Percentiles rank a stretch among this genome's conserved stretches.
These are phyloP conservation scores for Escovopsis sp. DNA, from an alignment of 2,329 filamentous ascomycete species.

Conservation along the genomic window DNA sequence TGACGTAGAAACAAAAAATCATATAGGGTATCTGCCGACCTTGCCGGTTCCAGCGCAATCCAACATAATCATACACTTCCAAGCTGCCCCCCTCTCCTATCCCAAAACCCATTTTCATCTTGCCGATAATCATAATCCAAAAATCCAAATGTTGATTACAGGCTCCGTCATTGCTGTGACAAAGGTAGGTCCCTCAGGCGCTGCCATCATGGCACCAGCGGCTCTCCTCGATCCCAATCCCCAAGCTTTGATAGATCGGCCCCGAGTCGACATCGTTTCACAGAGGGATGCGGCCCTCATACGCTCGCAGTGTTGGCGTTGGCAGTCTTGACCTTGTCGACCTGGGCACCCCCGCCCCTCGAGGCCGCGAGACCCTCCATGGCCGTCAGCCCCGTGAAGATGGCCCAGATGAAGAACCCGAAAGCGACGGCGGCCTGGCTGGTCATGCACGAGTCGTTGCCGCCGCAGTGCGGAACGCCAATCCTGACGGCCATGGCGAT, in stretches of 20 bases:
- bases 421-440: constrained; percentile 51
- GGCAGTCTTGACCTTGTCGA: constrained; percentile 10
- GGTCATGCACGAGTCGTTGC: constrained; percentile 38
- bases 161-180: too few species aligned
- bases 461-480: constrained; percentile 38
- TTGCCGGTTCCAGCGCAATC: background rate
- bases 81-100: too few species aligned
- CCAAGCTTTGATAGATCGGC: too few species aligned
- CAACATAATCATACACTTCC: background rate
- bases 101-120: too few species aligned
- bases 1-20: background rate
- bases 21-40: constrained; percentile 1
- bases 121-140: too few species aligned
- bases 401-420: constrained; percentile 47
- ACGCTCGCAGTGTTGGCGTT: too few species aligned
- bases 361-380: constrained; percentile 31
- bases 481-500: constrained; percentile 59
- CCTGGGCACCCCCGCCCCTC: constrained; percentile 17
- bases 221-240: too few species aligned
- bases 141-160: too few species aligned
- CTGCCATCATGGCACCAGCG: too few species aligned
- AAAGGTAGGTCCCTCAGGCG: too few species aligned
- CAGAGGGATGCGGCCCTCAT: too few species aligned
- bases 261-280: too few species aligned
- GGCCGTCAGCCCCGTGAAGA: constrained; percentile 32